Percentiles rank a stretch among this genome's conserved stretches.
Conservation (phyloP, 768 basidiomycete species). For the Hygrocybe punicea region DNA sequence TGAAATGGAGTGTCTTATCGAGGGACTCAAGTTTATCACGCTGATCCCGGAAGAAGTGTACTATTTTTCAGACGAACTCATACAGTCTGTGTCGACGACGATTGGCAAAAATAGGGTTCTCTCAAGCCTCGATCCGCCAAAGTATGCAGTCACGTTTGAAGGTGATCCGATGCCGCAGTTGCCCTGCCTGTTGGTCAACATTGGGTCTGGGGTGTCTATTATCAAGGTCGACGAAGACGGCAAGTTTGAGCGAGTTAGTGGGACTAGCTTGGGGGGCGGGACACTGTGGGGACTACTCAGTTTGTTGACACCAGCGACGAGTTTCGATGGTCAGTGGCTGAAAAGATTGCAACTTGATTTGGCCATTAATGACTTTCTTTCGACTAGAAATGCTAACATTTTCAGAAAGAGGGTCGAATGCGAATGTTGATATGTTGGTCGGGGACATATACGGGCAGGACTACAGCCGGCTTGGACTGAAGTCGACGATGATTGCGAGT, state of each 20-base stretch:
- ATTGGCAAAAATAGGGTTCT: slow-evolving; percentile 77
- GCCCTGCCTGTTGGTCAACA: slow-evolving; percentile 95
- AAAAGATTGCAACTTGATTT: slow-evolving; percentile 5
- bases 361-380: neutral
- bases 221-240: slow-evolving; percentile 97
- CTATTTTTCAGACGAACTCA: slow-evolving; percentile 97
- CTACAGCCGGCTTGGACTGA: slow-evolving; percentile 90
- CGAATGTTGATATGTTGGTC: slow-evolving; percentile 95
- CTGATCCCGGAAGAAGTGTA: slow-evolving; percentile 97
- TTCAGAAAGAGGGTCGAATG: slow-evolving; percentile 92
- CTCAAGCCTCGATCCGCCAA: slow-evolving; percentile 88
- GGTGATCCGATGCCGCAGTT: slow-evolving; percentile 79
- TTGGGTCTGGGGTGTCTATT: slow-evolving; percentile 95
- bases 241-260: slow-evolving; percentile 91
- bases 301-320: slow-evolving; percentile 88
- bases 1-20: slow-evolving; percentile 98
- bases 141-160: slow-evolving; percentile 86
- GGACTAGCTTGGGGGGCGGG: slow-evolving; percentile 95
- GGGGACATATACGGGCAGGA: slow-evolving; percentile 99
- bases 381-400: slow-evolving; percentile 87
- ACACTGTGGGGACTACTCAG: slow-evolving; percentile 96
- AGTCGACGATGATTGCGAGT: slow-evolving; percentile 96
- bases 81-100: slow-evolving; percentile 53
- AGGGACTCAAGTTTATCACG: slow-evolving; percentile 92
- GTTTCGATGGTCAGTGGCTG: slow-evolving; percentile 81